These are phyloP conservation scores for Piromyces finnis DNA, from an alignment of 192 early-diverging fungal genomes.

Conservation along the genomic window DNA sequence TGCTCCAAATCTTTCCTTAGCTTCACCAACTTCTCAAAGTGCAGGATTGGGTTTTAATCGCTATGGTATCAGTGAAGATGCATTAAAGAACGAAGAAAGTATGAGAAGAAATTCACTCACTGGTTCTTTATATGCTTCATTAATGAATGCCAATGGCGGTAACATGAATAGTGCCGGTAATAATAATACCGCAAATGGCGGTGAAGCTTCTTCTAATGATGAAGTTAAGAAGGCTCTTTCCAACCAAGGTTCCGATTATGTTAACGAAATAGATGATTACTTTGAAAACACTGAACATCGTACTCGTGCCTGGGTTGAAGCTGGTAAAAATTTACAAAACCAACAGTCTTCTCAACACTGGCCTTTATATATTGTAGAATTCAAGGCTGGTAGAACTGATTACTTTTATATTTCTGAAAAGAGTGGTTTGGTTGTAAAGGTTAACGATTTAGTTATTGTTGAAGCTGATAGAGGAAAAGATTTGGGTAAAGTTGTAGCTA, in stretches of 20 bases:
- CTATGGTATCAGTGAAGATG: not conserved
- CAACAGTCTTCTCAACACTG: constrained; percentile 23
- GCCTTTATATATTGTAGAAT: constrained; percentile 66
- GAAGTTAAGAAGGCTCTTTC: constrained; percentile 8
- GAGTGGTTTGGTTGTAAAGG: constrained; percentile 16
- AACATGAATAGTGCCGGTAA: constrained; percentile 9
- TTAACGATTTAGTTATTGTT: constrained; percentile 65
- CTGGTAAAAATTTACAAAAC: constrained; percentile 34
- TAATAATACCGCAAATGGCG: constrained; percentile 12
- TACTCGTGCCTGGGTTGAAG: constrained; percentile 32
- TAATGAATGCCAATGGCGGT: constrained; percentile 1
- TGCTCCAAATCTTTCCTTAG: not conserved
- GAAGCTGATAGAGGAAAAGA: constrained; percentile 84
- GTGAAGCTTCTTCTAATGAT: constrained; percentile 7
- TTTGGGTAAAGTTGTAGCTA: constrained; percentile 67
- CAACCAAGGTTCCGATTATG: constrained; percentile 1
- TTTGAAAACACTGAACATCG: constrained; percentile 45
- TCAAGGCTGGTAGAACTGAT: constrained; percentile 73
- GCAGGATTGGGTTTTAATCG: not conserved
- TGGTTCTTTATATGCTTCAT: constrained; percentile 15
- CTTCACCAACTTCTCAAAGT: constrained; percentile 3
- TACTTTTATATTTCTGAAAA: constrained; percentile 53
- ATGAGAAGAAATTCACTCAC: constrained; percentile 29
- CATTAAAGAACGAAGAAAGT: not conserved
- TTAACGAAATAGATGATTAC: constrained; percentile 41